Percentiles rank a stretch among this genome's conserved stretches.
These are phyloP conservation scores for Talaromyces trachyspermus DNA, from an alignment of 495 filamentous ascomycete genomes.

Conservation along the genomic window DNA sequence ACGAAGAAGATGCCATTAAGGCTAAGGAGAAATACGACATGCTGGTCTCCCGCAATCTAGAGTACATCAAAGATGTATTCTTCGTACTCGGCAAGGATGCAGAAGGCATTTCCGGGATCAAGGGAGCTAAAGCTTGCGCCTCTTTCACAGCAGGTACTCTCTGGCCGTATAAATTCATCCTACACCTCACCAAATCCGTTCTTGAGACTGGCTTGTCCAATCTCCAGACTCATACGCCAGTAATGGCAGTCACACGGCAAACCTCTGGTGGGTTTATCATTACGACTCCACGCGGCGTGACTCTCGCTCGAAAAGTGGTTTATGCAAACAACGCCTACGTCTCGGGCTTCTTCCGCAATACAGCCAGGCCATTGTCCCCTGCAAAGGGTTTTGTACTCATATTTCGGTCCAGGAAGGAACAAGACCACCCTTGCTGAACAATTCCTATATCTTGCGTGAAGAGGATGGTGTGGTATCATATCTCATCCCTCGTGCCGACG, in stretches of 20 bases:
- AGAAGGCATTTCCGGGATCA: slow-evolving; percentile 26
- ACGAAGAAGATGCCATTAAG: slow-evolving; percentile 20
- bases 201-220: slow-evolving; percentile 45
- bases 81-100: slow-evolving; percentile 20
- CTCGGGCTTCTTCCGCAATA: slow-evolving; percentile 49
- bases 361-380: slow-evolving; percentile 54
- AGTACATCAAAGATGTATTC: slow-evolving; percentile 28
- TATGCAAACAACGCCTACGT: slow-evolving; percentile 72
- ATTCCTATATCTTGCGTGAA: slow-evolving; percentile 27
- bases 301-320: slow-evolving; percentile 49
- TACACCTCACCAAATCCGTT: slow-evolving; percentile 50
- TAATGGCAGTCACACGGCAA: slow-evolving; percentile 25
- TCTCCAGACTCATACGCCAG: slow-evolving; percentile 56
- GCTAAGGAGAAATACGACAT: slow-evolving; percentile 23
- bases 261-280: slow-evolving; percentile 34
- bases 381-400: slow-evolving; percentile 50
- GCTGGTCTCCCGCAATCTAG: slow-evolving; percentile 15
- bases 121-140: slow-evolving; percentile 25
- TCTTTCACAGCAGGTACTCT: slow-evolving; percentile 49
- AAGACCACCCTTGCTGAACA: slow-evolving; percentile 30
- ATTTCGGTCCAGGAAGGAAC: slow-evolving; percentile 54
- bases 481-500: slow-evolving; percentile 58
- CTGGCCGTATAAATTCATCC: slow-evolving; percentile 56
- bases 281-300: slow-evolving; percentile 45
- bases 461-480: slow-evolving; percentile 34